A percentile compares a stretch with the other conserved stretches of the same genome.
Conservation (phyloP, 2,329 filamentous ascomycete species). For the Podosphaera aphanis region DNA sequence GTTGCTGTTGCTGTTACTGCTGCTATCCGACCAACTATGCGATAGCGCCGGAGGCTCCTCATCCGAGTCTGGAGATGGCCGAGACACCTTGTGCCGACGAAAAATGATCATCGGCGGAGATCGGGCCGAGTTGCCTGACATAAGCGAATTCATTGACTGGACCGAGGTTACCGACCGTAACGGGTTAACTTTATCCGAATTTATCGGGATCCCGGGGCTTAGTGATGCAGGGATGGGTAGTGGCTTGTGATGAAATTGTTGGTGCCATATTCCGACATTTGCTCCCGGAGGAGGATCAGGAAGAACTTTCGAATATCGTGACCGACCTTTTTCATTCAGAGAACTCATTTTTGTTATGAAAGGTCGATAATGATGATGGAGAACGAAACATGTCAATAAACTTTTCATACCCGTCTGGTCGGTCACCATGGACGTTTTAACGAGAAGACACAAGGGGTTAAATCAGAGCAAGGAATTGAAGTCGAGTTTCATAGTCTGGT, state of each 20-base stretch:
- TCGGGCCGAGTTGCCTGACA: not conserved
- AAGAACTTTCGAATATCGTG: conserved; percentile 11
- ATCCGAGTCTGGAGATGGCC: not conserved
- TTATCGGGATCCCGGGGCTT: not conserved
- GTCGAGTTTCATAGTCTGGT: not conserved
- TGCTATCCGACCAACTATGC: conserved; percentile 8
- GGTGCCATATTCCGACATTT: not conserved
- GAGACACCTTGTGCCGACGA: conserved; percentile 2
- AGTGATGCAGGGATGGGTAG: not conserved
- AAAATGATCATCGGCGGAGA: conserved; percentile 4
- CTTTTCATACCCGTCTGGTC: not conserved
- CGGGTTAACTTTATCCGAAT: conserved; percentile 1
- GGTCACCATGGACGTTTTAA: not conserved
- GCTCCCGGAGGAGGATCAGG: conserved; percentile 3
- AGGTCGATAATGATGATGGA: not conserved
- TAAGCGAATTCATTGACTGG: not conserved
- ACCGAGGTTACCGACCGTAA: conserved; percentile 10
- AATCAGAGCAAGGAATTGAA: not conserved
- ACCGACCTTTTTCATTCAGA: conserved; percentile 7
- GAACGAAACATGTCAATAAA: not conserved
- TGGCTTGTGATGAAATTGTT: not conserved
- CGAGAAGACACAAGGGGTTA: not conserved
- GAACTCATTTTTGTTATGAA: not conserved
- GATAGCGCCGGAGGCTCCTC: conserved; percentile 8
- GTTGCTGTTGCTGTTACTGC: not conserved